Evolutionary conservation across 2,329 filamentous ascomycete genomes (phyloP), one percentile per base, ranked within the genome.

Genomic region (Coleophoma crateriformis): DNA sequence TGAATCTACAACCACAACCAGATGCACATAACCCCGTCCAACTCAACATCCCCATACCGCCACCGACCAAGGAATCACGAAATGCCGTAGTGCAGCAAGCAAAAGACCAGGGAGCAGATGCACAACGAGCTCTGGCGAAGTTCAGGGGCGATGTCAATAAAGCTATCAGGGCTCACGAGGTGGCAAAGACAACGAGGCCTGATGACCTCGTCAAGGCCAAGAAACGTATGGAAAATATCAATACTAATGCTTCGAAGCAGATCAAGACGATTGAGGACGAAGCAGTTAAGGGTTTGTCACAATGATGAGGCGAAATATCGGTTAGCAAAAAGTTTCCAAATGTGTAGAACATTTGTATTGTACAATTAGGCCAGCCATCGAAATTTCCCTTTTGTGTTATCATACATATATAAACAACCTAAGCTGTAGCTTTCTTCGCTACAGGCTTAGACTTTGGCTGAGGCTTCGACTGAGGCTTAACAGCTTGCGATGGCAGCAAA

Each of bases 61-160:
- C 79, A 5, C 77, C 78, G 0, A 82, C 78, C 0, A 78, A 76
- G 45, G 78, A 81, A 54, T 71, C 73, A n/a, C 67, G 76, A 22
- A 68, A 71, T 50, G 46, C 54, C 20, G 59, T 61, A n/a, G 51
- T 65, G 5, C 54, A 54, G 17, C 55, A 58, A 7, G 64, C 64
- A 20, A 58, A 50, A n/a, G 64, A 62, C 46, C 59, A 60, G 1
- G 65, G 66, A 5, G 64, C 67, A 41, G 58, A 52, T 33, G 62
- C 65, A 1, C 60, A 53, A 39, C 44, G 51, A 5, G 61, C 50
- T 2, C 48, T 69, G 5, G 61, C 59, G 42, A 60, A 54, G 48
- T 62, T 63, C 11, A 63, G 67, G 50, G 62, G 53, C 49, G 63
- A 56, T 7, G 65, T 62, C 52, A 66, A 69, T 49, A 70, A 70